Conservation (phyloP, 2,329 filamentous ascomycete genomes). For the Claviceps paspali region DNA sequence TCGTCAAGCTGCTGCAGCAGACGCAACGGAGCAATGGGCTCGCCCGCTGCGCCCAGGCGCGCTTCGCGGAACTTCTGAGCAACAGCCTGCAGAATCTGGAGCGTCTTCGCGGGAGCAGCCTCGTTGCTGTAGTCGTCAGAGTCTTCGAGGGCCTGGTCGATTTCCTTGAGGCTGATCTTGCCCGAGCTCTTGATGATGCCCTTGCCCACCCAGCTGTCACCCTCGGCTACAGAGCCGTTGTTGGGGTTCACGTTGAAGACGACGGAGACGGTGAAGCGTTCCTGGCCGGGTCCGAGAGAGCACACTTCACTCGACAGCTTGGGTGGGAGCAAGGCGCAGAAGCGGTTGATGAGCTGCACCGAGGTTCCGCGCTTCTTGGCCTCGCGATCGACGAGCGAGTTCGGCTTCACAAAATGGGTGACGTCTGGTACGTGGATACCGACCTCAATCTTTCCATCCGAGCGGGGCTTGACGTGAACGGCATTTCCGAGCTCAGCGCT, state of each 20-base stretch:
- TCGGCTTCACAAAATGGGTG: slow-evolving; percentile 90
- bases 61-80: slow-evolving; percentile 82
- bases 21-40: slow-evolving; percentile 71
- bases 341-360: slow-evolving; percentile 82
- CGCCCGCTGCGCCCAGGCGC: slow-evolving; percentile 65
- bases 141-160: slow-evolving; percentile 65
- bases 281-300: slow-evolving; percentile 73
- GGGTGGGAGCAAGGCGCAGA: slow-evolving; percentile 75
- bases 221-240: slow-evolving; percentile 64
- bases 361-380: slow-evolving; percentile 96
- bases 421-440: slow-evolving; percentile 92
- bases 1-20: slow-evolving; percentile 90
- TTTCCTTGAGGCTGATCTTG: slow-evolving; percentile 71
- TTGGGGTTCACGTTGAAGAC: slow-evolving; percentile 80
- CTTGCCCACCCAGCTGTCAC: slow-evolving; percentile 88
- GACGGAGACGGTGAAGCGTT: slow-evolving; percentile 80
- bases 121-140: slow-evolving; percentile 46
- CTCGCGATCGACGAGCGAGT: slow-evolving; percentile 89
- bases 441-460: slow-evolving; percentile 79
- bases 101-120: slow-evolving; percentile 54
- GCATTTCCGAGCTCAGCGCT: slow-evolving; percentile 83
- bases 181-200: slow-evolving; percentile 83
- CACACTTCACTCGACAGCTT: slow-evolving; percentile 78
- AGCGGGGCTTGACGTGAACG: slow-evolving; percentile 73
- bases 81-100: slow-evolving; percentile 67